These are phyloP conservation scores for Kluyveromyces sp. DNA, from an alignment of 1,139 yeast genomes.

Conservation along the genomic window DNA sequence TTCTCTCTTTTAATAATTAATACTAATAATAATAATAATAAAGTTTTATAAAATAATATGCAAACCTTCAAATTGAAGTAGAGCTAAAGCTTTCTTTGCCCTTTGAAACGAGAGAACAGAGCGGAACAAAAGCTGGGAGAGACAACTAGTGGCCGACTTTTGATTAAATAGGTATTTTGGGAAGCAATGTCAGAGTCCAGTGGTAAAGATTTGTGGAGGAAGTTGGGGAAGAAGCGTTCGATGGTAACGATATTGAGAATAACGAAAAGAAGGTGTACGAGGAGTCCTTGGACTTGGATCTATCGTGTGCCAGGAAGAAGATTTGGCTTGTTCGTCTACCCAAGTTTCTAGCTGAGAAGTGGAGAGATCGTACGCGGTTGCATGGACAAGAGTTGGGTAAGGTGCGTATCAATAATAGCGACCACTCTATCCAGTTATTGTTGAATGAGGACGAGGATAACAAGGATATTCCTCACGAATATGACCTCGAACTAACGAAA, in stretches of 20 bases:
- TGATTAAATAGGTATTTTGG: background rate
- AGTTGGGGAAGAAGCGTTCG: slow-evolving; percentile 33
- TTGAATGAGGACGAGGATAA: slow-evolving; percentile 40
- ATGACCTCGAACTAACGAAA: slow-evolving; percentile 70
- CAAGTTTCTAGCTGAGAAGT: slow-evolving; percentile 70
- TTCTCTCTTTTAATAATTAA: too few relatives aligned
- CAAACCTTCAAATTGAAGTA: too few relatives aligned
- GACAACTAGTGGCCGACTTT: too few relatives aligned
- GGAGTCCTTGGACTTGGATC: slow-evolving; percentile 59
- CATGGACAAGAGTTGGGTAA: slow-evolving; percentile 75
- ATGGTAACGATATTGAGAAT: slow-evolving; percentile 35
- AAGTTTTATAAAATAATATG: too few relatives aligned
- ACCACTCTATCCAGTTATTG: slow-evolving; percentile 51
- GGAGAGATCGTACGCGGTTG: slow-evolving; percentile 59
- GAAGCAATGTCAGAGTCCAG: slow-evolving; percentile 19
- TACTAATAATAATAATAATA: too few relatives aligned
- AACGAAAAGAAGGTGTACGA: slow-evolving; percentile 33
- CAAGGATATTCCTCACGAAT: slow-evolving; percentile 67
- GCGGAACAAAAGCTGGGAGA: too few relatives aligned
- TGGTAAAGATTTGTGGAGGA: slow-evolving; percentile 35
- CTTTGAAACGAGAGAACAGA: too few relatives aligned
- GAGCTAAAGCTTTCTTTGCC: too few relatives aligned
- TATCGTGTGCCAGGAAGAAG: slow-evolving; percentile 49
- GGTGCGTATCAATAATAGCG: slow-evolving; percentile 54
- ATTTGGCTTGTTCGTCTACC: slow-evolving; percentile 93